These are phyloP conservation scores for Pleodorina starrii DNA, from an alignment of 139 green algal species.

Conservation along the genomic window DNA sequence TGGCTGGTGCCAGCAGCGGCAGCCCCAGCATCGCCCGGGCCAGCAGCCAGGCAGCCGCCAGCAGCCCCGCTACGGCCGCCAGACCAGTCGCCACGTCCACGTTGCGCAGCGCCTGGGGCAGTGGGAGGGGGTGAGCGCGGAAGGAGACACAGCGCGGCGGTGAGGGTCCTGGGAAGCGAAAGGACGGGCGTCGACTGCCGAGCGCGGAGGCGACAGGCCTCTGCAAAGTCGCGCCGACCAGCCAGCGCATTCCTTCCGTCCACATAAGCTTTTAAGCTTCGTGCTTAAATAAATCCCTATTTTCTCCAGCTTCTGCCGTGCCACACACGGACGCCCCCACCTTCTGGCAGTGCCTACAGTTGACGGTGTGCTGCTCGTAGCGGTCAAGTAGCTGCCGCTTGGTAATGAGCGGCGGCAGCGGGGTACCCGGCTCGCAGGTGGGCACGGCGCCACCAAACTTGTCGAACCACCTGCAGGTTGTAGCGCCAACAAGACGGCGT, in stretches of 20 bases:
- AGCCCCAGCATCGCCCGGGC: not conserved
- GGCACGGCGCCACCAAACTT: slow-evolving; percentile 38
- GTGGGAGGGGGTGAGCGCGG: not conserved
- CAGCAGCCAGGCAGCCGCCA: slow-evolving; percentile 21
- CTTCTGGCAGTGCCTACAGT: slow-evolving; percentile 42
- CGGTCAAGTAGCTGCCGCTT: slow-evolving; percentile 49
- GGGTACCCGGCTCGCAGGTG: slow-evolving; percentile 32
- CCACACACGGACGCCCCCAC: not conserved
- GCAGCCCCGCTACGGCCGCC: not conserved
- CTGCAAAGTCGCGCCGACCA: too few relatives aligned
- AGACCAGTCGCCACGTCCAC: not conserved
- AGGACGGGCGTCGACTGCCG: too few relatives aligned
- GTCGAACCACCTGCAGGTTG: slow-evolving; percentile 37
- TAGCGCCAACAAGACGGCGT: too few relatives aligned
- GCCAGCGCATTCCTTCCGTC: too few relatives aligned
- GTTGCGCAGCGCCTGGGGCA: slow-evolving; percentile 21
- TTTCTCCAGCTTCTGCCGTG: too few relatives aligned
- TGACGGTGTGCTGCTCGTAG: slow-evolving; percentile 47
- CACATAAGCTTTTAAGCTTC: too few relatives aligned
- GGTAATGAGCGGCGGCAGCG: slow-evolving; percentile 37
- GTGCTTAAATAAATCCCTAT: too few relatives aligned
- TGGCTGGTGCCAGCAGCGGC: not conserved
- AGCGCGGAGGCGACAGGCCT: too few relatives aligned
- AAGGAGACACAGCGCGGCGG: too few relatives aligned
- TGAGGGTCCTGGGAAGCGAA: too few relatives aligned